These are phyloP conservation scores for Auxenochlorella pyrenoidosa DNA, from an alignment of 139 green algal species.

Conservation along the genomic window DNA sequence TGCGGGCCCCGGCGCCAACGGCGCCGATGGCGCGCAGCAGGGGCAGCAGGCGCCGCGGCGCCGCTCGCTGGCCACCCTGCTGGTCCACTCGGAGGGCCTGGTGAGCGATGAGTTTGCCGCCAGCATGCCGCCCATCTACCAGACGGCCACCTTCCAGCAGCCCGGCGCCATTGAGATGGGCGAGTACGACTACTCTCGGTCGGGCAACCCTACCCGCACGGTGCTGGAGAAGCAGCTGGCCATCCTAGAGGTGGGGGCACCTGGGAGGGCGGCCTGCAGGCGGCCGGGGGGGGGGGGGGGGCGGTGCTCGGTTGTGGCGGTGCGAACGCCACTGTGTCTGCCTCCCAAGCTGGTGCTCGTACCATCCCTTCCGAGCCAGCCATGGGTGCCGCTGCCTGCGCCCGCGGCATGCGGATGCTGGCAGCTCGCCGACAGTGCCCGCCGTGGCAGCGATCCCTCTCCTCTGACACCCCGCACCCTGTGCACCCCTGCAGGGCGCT, in stretches of 20 bases:
- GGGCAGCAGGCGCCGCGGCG: not conserved
- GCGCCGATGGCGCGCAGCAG: not conserved
- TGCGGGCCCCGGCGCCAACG: not conserved
- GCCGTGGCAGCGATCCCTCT: too few species aligned
- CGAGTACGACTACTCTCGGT: conserved; percentile 97
- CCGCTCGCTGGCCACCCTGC: conserved; percentile 50
- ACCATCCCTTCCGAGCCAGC: too few species aligned
- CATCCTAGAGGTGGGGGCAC: conserved; percentile 75
- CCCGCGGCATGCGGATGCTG: too few species aligned
- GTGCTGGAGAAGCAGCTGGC: conserved; percentile 84
- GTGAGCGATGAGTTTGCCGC: conserved; percentile 83
- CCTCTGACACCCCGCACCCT: not conserved
- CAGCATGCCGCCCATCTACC: conserved; percentile 91
- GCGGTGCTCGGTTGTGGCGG: not conserved
- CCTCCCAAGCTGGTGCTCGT: too few species aligned
- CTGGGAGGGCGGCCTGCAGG: not conserved
- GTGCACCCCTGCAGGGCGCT: conserved; percentile 58
- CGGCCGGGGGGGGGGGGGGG: not conserved
- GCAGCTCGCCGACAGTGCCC: too few species aligned
- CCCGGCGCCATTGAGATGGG: conserved; percentile 83
- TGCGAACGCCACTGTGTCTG: too few species aligned
- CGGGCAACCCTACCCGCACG: conserved; percentile 94
- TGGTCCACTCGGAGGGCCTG: conserved; percentile 54
- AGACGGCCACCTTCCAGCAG: conserved; percentile 93
- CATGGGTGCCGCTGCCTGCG: too few species aligned